Evolutionary conservation across 2,329 filamentous ascomycete species (phyloP), one percentile per base, ranked within the genome.

Genomic region (Alternaria arborescens): DNA sequence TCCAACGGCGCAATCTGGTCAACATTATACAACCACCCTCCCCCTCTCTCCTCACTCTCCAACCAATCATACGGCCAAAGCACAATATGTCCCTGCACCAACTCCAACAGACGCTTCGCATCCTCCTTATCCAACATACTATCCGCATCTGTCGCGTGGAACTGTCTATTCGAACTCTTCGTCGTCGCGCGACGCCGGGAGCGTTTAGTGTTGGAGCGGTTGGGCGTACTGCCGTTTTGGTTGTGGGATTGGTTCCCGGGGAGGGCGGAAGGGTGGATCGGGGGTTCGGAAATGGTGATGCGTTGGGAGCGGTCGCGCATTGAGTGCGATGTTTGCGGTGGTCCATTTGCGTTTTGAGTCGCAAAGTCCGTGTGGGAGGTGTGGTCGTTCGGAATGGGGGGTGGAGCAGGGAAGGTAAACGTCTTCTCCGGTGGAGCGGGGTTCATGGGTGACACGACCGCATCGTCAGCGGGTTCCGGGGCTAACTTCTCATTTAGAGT

Each of bases 1-100:
- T 97, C 93, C 80, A 99, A 84, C 58, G 95, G 95, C 71, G 95
- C 96, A 76, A 99, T 90, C 78, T 96, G 91, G 78, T 99, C 95
- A 57, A 98, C 92, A 75, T 94, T 93, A 80, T 97, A 98, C 64
- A 97, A 86, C 95, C 95, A 99, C 76, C 97, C 97, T 58, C 93
- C 92, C 67, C 93, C 94, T 73, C 89, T 88, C 82, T 98, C 95
- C 81, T 98, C 95, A 57, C 90, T 91, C 70, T 91, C 87, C 1
- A 80, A 61, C 87, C 96, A 99, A 73, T 99, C 93, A 79, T 98
- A 97, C 6, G 95, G 95, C 83, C 96, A 99, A 65, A 92, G 83
- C 26, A 99, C 94, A 53, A 99, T 79, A 76, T 94, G 89, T 1
- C 95, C 95, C 78, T 98, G 94, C 26, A 95, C 86, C 81, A 95